Percentiles rank a stretch among this genome's conserved stretches.
Conservation (phyloP, 1,284 basidiomycete species). For the Austropuccinia psidii region DNA sequence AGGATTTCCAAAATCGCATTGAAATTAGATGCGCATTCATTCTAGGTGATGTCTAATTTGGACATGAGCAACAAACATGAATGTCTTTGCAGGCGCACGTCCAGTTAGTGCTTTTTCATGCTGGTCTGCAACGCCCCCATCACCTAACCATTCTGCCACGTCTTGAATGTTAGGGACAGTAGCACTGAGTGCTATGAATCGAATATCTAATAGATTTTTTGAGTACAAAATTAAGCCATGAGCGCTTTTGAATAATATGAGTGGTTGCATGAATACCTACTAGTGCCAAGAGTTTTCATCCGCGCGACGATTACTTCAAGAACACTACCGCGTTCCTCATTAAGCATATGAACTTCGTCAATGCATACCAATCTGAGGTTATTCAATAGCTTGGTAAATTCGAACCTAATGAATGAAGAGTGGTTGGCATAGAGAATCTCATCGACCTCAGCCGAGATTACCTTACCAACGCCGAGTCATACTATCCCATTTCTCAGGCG, state of each 20-base stretch:
- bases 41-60: background rate
- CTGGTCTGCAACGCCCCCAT: constrained; percentile 37
- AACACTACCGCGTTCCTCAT: constrained; percentile 78
- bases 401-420: constrained; percentile 36
- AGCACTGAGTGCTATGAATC: constrained; percentile 83
- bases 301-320: constrained; percentile 86
- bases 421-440: constrained; percentile 49
- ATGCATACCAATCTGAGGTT: constrained; percentile 55
- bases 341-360: constrained; percentile 90
- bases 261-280: constrained; percentile 43
- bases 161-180: constrained; percentile 90
- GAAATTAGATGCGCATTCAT: constrained; percentile 10
- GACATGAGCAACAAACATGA: constrained; percentile 51
- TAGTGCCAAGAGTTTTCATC: constrained; percentile 64
- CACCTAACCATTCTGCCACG: constrained; percentile 80
- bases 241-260: background rate
- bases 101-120: constrained; percentile 39
- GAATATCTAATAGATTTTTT: constrained; percentile 52
- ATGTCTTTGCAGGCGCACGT: constrained; percentile 46
- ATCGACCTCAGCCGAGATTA: constrained; percentile 48
- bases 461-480: constrained; percentile 69
- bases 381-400: constrained; percentile 41
- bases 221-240: background rate
- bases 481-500: constrained; percentile 91
- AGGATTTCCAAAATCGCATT: background rate